phyloP scores from a whole-genome alignment of 2,329 filamentous ascomycete species.

The Pseudogymnoascus sp. region DNA sequence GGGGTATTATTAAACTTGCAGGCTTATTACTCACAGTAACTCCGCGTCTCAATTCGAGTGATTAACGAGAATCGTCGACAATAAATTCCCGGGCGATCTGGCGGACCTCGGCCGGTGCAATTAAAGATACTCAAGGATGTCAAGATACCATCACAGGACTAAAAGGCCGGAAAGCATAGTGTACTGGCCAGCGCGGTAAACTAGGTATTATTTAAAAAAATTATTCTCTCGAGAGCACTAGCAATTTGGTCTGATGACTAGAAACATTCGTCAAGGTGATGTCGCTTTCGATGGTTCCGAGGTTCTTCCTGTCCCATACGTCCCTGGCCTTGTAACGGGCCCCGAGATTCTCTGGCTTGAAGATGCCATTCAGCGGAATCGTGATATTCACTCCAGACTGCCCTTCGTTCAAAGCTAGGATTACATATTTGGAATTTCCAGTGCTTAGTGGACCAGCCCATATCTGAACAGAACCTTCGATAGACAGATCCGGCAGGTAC shows the following conservation, averaged over 20 bases:
- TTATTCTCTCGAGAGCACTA: not conserved
- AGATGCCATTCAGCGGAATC: constrained; percentile 16
- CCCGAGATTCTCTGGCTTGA: constrained; percentile 4
- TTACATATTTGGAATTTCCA: constrained; percentile 14
- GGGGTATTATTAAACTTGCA: not conserved
- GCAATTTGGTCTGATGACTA: constrained; percentile 16
- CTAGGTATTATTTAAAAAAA: not conserved
- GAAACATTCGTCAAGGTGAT: constrained; percentile 15
- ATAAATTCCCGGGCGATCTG: not conserved
- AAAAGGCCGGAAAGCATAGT: not conserved
- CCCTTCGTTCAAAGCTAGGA: constrained; percentile 18
- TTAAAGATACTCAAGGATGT: not conserved
- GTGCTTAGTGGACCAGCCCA: constrained; percentile 25
- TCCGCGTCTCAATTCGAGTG: not conserved
- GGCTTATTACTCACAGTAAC: not conserved
- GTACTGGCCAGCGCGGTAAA: not conserved
- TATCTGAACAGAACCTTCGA: constrained; percentile 26
- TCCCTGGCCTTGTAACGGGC: constrained; percentile 16
- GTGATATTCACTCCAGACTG: constrained; percentile 12
- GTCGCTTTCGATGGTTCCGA: not conserved
- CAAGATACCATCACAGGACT: not conserved
- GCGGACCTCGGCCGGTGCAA: not conserved
- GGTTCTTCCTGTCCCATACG: constrained; percentile 17
- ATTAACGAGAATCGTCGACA: not conserved
- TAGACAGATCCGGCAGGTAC: constrained; percentile 24